These are phyloP conservation scores for Vigna unguiculata DNA, from an alignment of 306 rosid genomes.

Conservation along the genomic window DNA sequence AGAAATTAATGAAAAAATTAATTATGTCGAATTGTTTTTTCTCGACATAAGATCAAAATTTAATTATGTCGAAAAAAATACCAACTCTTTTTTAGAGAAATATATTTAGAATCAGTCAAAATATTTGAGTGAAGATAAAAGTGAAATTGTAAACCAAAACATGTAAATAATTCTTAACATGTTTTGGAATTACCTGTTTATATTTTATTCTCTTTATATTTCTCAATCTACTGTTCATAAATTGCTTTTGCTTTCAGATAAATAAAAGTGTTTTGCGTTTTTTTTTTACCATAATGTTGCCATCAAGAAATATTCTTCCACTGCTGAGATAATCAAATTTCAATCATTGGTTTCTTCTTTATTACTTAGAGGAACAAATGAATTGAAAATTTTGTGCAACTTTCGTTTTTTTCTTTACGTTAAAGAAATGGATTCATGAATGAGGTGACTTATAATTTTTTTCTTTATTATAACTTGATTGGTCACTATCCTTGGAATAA, in stretches of 20 bases:
- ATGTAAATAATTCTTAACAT: too few relatives aligned
- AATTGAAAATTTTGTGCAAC: background rate
- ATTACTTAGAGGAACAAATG: background rate
- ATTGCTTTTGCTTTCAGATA: background rate
- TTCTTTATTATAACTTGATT: background rate
- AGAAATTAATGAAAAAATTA: too few relatives aligned
- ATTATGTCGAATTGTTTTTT: too few relatives aligned
- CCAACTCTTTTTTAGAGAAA: too few relatives aligned
- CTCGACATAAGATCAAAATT: too few relatives aligned
- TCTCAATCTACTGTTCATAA: background rate
- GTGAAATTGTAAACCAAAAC: too few relatives aligned
- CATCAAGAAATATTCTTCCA: background rate
- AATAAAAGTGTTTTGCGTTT: background rate
- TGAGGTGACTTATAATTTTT: background rate
- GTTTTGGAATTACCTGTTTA: too few relatives aligned
- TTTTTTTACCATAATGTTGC: background rate
- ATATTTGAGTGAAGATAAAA: too few relatives aligned
- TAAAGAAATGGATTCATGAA: background rate
- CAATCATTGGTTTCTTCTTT: background rate
- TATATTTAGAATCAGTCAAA: too few relatives aligned
- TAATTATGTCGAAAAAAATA: too few relatives aligned
- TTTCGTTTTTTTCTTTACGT: background rate
- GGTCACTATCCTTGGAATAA: too few relatives aligned
- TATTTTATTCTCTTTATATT: too few relatives aligned
- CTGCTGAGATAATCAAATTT: background rate